phyloP scores from a whole-genome alignment of 179 eudicot genomes.

The Carnegiea gigantea region DNA sequence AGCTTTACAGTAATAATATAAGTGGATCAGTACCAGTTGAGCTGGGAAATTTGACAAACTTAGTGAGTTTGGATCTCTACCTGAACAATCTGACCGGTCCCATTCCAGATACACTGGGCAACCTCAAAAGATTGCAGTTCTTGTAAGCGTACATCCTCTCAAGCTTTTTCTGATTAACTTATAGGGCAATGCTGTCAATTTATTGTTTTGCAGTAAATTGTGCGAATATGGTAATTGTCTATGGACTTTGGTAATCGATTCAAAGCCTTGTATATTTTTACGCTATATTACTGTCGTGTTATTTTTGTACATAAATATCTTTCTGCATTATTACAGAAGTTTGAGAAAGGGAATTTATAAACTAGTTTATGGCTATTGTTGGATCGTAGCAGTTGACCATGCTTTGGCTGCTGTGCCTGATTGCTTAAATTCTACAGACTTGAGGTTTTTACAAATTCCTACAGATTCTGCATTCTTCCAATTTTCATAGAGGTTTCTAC shows the following conservation, averaged over 20 bases:
- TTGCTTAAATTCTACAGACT: background rate
- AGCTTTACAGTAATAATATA: conserved; percentile 75
- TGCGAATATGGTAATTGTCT: background rate
- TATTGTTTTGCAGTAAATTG: background rate
- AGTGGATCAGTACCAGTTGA: conserved; percentile 63
- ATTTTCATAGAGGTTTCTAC: background rate
- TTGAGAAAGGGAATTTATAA: too few species aligned
- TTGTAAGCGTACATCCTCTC: conserved; percentile 47
- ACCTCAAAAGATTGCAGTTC: conserved; percentile 65
- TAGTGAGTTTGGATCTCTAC: conserved; percentile 91
- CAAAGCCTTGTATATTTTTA: background rate
- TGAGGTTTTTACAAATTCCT: too few species aligned
- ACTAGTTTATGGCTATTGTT: background rate
- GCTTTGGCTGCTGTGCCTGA: background rate
- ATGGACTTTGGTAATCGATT: background rate
- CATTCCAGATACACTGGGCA: conserved; percentile 66
- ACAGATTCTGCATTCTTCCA: background rate
- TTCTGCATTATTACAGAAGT: background rate
- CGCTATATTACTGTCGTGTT: background rate
- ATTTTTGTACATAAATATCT: background rate
- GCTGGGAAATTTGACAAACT: conserved; percentile 66
- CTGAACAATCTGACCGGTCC: conserved; percentile 53
- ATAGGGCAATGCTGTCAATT: background rate
- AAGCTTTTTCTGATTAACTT: conserved; percentile 3
- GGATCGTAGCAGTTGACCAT: background rate